Evolutionary conservation across 345 rosid species (phyloP).

Genomic region (Excoecaria agallocha): DNA sequence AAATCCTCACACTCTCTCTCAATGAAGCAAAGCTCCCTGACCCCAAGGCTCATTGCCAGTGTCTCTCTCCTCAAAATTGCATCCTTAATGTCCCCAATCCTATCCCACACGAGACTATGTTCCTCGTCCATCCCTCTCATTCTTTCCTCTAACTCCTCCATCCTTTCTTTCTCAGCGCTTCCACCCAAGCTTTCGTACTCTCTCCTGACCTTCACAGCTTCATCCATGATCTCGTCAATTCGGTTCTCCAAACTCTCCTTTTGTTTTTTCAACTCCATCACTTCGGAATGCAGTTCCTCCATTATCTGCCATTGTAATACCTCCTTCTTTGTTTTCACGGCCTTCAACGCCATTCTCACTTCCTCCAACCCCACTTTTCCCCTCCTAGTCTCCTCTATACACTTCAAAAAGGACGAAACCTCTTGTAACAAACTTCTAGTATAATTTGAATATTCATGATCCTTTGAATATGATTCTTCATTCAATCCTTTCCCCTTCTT

Average conservation of each 20-base stretch:
- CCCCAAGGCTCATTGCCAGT: constrained; percentile 57
- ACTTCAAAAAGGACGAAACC: constrained; percentile 53
- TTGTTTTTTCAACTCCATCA: constrained; percentile 47
- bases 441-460: constrained; percentile 49
- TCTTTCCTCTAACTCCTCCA: constrained; percentile 43
- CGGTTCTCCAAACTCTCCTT: constrained; percentile 47
- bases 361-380: constrained; percentile 44
- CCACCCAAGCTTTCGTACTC: constrained; percentile 34
- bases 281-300: constrained; percentile 47
- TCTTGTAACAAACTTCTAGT: constrained; percentile 59
- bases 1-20: constrained; percentile 79
- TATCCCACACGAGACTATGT: constrained; percentile 60
- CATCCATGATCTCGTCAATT: constrained; percentile 49
- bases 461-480: constrained; percentile 33
- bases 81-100: constrained; percentile 64
- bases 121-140: constrained; percentile 54
- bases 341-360: constrained; percentile 46
- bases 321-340: constrained; percentile 54
- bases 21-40: constrained; percentile 74
- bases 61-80: constrained; percentile 57
- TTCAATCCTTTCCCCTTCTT: constrained; percentile 30
- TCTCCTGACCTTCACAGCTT: constrained; percentile 38
- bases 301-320: constrained; percentile 62
- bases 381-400: constrained; percentile 54
- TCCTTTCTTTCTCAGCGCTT: constrained; percentile 28